Conservation (phyloP, 2,329 filamentous ascomycete genomes). For the Clonostachys chloroleuca region DNA sequence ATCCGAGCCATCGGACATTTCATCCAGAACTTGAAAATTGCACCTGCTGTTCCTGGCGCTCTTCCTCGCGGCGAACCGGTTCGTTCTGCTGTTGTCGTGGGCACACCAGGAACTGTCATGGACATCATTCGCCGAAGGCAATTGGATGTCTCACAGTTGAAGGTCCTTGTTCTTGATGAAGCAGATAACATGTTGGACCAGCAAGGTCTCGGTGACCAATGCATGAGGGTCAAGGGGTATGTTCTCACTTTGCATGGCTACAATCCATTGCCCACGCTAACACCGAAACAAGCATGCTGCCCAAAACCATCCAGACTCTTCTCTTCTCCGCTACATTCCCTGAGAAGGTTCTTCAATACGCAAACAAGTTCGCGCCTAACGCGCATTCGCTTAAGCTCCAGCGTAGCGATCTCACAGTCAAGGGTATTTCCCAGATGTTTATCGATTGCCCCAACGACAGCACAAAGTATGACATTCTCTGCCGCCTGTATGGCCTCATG, state of each 20-base stretch:
- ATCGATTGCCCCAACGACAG: conserved; percentile 83
- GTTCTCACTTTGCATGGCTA: not conserved
- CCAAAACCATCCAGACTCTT: conserved; percentile 74
- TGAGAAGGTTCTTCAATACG: conserved; percentile 78
- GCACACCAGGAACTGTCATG: conserved; percentile 89
- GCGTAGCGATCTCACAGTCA: conserved; percentile 89
- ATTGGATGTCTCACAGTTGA: conserved; percentile 68
- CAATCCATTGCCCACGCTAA: not conserved
- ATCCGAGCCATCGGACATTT: conserved; percentile 81
- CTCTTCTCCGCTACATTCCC: conserved; percentile 96
- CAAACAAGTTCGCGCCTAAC: conserved; percentile 76
- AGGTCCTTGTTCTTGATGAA: conserved; percentile 88
- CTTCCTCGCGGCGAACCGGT: conserved; percentile 65
- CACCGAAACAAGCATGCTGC: conserved; percentile 56
- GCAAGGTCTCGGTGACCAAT: conserved; percentile 93
- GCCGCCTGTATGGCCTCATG: conserved; percentile 93
- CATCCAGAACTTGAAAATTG: conserved; percentile 69
- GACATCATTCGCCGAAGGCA: conserved; percentile 77
- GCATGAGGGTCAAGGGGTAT: conserved; percentile 80
- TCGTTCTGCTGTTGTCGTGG: conserved; percentile 77
- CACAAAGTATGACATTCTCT: conserved; percentile 83
- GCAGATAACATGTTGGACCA: conserved; percentile 99
- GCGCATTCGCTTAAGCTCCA: conserved; percentile 85
- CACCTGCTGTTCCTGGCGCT: conserved; percentile 78
- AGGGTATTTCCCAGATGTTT: conserved; percentile 96